These are phyloP conservation scores for Malus fusca DNA, from an alignment of 306 rosid genomes.

Conservation along the genomic window DNA sequence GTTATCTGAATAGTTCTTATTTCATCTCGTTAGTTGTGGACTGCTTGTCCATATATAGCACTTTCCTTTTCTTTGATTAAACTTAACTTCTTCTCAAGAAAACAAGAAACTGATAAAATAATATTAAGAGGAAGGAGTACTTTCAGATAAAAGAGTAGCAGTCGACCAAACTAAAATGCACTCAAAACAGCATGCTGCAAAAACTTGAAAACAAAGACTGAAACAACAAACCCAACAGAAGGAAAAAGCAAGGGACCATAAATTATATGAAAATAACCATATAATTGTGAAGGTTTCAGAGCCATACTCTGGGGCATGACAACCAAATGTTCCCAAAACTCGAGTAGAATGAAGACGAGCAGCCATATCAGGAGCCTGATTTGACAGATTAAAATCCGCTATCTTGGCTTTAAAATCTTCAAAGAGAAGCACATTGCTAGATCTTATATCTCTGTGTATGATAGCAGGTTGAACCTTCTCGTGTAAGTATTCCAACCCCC, in stretches of 20 bases:
- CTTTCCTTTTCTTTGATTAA: background rate
- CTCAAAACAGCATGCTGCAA: background rate
- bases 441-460: conserved; percentile 46
- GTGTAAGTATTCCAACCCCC: conserved; percentile 50
- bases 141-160: background rate
- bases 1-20: too few relatives aligned
- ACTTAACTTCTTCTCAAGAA: background rate
- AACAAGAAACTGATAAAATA: background rate
- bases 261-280: background rate
- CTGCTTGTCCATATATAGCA: background rate
- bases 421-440: conserved; percentile 50
- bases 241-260: background rate
- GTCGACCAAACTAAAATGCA: background rate
- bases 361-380: conserved; percentile 58
- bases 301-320: conserved; percentile 52
- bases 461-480: conserved; percentile 44
- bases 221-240: background rate
- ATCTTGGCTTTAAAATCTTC: conserved; percentile 49
- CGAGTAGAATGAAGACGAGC: conserved; percentile 57
- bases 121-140: too few relatives aligned
- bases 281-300: conserved; percentile 2
- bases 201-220: background rate
- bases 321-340: conserved; percentile 53
- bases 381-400: conserved; percentile 52
- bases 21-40: background rate